These are phyloP conservation scores for Populus davidiana DNA, from an alignment of 345 rosid species.

Conservation along the genomic window DNA sequence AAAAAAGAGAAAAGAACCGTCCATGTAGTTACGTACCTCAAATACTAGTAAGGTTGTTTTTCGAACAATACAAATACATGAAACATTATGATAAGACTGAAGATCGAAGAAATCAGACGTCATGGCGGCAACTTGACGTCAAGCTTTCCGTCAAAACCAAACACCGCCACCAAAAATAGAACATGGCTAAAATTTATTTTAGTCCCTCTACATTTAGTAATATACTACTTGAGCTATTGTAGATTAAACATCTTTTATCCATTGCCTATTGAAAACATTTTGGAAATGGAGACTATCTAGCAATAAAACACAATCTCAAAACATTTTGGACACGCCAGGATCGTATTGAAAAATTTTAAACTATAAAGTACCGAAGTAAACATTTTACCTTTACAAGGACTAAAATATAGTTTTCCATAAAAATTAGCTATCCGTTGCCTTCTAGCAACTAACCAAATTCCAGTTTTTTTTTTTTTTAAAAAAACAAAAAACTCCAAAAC, in stretches of 20 bases:
- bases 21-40: no score
- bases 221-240: neutral
- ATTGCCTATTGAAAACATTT: no score
- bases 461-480: neutral
- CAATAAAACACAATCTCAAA: no score
- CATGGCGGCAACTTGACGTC: constrained; percentile 24
- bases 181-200: neutral
- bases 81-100: neutral
- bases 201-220: neutral
- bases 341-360: neutral
- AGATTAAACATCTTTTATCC: neutral
- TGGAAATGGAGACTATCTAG: no score
- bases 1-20: neutral
- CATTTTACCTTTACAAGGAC: neutral
- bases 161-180: neutral
- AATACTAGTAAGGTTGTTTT: neutral
- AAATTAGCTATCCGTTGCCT: neutral
- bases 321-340: neutral
- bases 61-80: neutral
- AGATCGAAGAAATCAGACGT: neutral
- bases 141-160: constrained; percentile 40
- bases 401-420: neutral
- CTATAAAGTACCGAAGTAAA: neutral
- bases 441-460: neutral
- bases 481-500: no score